Conservation (phyloP, 1,284 basidiomycete species). For the Sanghuangporus weigelae region DNA sequence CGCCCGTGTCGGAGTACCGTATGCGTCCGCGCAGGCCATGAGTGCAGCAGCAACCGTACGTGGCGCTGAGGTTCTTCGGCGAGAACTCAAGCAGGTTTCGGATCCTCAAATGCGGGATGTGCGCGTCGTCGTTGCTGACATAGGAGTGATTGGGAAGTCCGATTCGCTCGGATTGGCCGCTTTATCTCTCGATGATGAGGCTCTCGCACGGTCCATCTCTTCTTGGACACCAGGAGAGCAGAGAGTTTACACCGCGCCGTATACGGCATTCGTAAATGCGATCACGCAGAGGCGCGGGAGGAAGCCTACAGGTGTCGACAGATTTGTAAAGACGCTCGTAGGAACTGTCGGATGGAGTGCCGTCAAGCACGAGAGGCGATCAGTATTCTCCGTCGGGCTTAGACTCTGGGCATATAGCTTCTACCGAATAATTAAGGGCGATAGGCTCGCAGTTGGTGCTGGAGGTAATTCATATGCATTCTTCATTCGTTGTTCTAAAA, state of each 20-base stretch:
- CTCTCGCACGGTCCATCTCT: constrained; percentile 45
- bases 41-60: constrained; percentile 64
- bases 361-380: constrained; percentile 31
- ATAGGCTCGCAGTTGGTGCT: constrained; percentile 64
- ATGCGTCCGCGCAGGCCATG: constrained; percentile 62
- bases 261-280: constrained; percentile 49
- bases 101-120: constrained; percentile 55
- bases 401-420: constrained; percentile 35
- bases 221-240: constrained; percentile 70
- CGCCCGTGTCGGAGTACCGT: constrained; percentile 66
- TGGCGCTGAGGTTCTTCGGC: constrained; percentile 62
- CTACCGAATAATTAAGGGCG: constrained; percentile 51
- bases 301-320: constrained; percentile 47
- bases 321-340: constrained; percentile 54
- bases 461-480: constrained; percentile 48
- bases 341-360: constrained; percentile 50
- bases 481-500: background rate
- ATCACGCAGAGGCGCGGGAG: constrained; percentile 40
- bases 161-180: constrained; percentile 28
- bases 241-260: constrained; percentile 50
- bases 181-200: constrained; percentile 27
- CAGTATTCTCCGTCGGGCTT: constrained; percentile 36
- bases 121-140: constrained; percentile 59
- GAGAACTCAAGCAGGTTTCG: constrained; percentile 51
- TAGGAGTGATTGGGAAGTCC: constrained; percentile 46